These are phyloP conservation scores for Pseudocercospora cruenta DNA, from an alignment of 2,329 filamentous ascomycete species.

Conservation along the genomic window DNA sequence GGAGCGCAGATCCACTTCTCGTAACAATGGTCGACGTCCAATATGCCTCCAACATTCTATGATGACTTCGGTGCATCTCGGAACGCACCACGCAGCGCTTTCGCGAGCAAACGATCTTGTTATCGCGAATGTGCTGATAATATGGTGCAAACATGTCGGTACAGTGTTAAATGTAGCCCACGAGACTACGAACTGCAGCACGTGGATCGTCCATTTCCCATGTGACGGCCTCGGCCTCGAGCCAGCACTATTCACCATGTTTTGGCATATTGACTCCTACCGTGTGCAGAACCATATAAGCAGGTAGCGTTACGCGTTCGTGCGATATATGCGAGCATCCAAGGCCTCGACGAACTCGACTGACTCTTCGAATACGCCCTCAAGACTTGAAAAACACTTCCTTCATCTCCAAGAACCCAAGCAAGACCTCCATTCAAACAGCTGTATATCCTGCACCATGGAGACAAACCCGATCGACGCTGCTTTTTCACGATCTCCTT, in stretches of 20 bases:
- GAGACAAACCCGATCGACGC: background rate
- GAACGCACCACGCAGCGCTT: background rate
- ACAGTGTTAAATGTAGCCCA: background rate
- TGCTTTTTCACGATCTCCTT: background rate
- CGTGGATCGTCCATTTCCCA: background rate
- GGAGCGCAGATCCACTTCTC: no score
- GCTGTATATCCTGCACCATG: background rate
- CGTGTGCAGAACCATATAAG: background rate
- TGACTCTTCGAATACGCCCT: background rate
- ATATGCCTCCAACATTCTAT: no score
- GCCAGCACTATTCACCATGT: background rate
- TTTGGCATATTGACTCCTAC: background rate
- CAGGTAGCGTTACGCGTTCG: background rate
- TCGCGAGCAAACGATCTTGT: conserved; percentile 2
- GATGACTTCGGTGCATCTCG: background rate
- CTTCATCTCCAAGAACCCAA: background rate
- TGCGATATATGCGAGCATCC: background rate
- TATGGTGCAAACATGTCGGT: background rate
- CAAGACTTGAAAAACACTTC: background rate
- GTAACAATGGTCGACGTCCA: no score
- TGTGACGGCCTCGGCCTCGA: background rate
- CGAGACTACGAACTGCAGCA: background rate
- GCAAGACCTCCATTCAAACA: background rate
- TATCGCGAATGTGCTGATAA: background rate
- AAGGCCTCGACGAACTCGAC: background rate